Conservation (phyloP, 768 basidiomycete genomes). For the Termitomyces sp. region DNA sequence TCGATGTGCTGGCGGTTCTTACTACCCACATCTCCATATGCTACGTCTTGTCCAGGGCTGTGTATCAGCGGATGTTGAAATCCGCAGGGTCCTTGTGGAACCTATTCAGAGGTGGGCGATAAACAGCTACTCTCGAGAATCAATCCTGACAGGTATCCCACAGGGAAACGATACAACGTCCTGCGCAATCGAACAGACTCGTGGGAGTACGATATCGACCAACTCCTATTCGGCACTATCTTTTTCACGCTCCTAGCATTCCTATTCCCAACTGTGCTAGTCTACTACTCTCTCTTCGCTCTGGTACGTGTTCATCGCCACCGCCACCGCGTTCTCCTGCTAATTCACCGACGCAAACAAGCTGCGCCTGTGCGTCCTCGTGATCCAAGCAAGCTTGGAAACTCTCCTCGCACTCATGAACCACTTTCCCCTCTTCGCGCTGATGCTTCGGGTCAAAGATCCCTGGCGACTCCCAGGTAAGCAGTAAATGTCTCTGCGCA, state of each 20-base stretch:
- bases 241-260: constrained; percentile 66
- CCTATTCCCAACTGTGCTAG: constrained; percentile 78
- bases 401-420: constrained; percentile 77
- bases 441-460: constrained; percentile 83
- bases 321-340: constrained; percentile 28
- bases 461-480: constrained; percentile 77
- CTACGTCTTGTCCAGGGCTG: constrained; percentile 54
- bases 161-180: constrained; percentile 87
- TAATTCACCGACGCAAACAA: constrained; percentile 19
- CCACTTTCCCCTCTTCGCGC: constrained; percentile 86
- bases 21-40: constrained; percentile 71
- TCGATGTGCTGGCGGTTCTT: constrained; percentile 61
- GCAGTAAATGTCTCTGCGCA: background rate
- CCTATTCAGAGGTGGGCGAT: constrained; percentile 71
- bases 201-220: constrained; percentile 90
- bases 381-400: constrained; percentile 58
- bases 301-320: constrained; percentile 39
- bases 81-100: constrained; percentile 74
- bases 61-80: constrained; percentile 57
- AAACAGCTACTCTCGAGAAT: background rate
- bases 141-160: background rate
- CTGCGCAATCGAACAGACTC: constrained; percentile 85
- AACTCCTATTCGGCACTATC: constrained; percentile 91
- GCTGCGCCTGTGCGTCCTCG: constrained; percentile 50
- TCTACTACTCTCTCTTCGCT: constrained; percentile 83